These are phyloP conservation scores for Podospora bellae-mahoneyi DNA, from an alignment of 495 filamentous ascomycete genomes.

Conservation along the genomic window DNA sequence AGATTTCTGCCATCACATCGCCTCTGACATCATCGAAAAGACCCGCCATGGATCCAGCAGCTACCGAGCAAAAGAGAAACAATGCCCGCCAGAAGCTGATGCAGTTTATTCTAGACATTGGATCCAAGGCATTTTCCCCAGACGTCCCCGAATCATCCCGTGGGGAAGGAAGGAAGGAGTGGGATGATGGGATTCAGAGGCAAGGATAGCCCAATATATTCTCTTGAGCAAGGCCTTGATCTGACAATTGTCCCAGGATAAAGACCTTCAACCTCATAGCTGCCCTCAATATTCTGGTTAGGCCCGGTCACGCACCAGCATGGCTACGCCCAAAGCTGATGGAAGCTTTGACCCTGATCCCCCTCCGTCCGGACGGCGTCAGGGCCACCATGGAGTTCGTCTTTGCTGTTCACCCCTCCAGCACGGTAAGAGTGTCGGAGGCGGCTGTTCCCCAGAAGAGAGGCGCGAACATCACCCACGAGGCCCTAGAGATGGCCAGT, in stretches of 20 bases:
- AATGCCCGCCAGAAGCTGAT: conserved; percentile 29
- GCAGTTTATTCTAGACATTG: conserved; percentile 35
- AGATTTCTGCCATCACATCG: not conserved
- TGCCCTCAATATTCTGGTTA: conserved; percentile 46
- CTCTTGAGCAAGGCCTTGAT: conserved; percentile 9
- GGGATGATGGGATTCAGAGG: conserved; percentile 42
- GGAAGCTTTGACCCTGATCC: conserved; percentile 57
- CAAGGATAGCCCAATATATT: conserved; percentile 23
- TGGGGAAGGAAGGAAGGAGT: conserved; percentile 34
- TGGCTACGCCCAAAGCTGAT: conserved; percentile 54
- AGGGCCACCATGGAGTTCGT: conserved; percentile 69
- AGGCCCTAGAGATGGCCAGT: conserved; percentile 65
- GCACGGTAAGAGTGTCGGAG: conserved; percentile 38
- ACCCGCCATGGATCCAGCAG: conserved; percentile 21
- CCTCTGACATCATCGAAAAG: conserved; percentile 4
- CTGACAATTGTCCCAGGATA: conserved; percentile 40
- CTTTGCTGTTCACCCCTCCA: conserved; percentile 55
- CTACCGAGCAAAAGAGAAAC: conserved; percentile 13
- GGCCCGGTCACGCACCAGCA: conserved; percentile 40
- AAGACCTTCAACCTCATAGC: conserved; percentile 44
- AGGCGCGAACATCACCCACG: conserved; percentile 66
- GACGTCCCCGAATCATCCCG: conserved; percentile 28
- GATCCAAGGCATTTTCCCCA: conserved; percentile 43
- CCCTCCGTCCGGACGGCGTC: conserved; percentile 64
- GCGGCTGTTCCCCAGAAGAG: conserved; percentile 40